These are phyloP conservation scores for Wickerhamomyces subpelliculosus DNA, from an alignment of 805 yeast species.

Conservation along the genomic window DNA sequence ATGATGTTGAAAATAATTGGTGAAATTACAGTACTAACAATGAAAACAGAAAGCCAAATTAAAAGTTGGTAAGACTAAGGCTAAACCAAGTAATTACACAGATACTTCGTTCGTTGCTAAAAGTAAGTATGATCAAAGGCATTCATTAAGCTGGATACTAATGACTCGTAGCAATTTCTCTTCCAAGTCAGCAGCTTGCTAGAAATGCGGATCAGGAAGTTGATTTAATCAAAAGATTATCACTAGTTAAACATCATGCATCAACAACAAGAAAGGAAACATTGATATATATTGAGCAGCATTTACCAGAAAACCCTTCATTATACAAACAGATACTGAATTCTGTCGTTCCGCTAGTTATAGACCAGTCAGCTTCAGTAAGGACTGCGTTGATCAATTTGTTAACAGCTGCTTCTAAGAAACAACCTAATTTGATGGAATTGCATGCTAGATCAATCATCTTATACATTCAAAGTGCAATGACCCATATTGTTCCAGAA, in stretches of 20 bases:
- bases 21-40: neutral
- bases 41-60: slow-evolving; percentile 59
- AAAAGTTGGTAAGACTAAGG: slow-evolving; percentile 78
- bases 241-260: slow-evolving; percentile 70
- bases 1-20: neutral
- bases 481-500: slow-evolving; percentile 82
- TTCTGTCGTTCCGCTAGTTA: slow-evolving; percentile 46
- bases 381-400: slow-evolving; percentile 48
- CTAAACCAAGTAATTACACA: slow-evolving; percentile 68
- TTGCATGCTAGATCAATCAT: slow-evolving; percentile 54
- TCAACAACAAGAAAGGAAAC: slow-evolving; percentile 67
- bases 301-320: slow-evolving; percentile 45
- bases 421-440: slow-evolving; percentile 49
- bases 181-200: slow-evolving; percentile 31
- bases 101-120: slow-evolving; percentile 81
- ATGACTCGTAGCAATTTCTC: slow-evolving; percentile 25
- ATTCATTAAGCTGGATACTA: slow-evolving; percentile 26
- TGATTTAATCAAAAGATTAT: slow-evolving; percentile 53
- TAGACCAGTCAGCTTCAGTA: slow-evolving; percentile 60
- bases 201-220: slow-evolving; percentile 26
- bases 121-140: slow-evolving; percentile 39
- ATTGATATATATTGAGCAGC: slow-evolving; percentile 41
- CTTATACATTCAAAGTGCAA: slow-evolving; percentile 80
- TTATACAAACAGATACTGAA: slow-evolving; percentile 50
- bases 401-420: slow-evolving; percentile 38